phyloP scores from a whole-genome alignment of 495 filamentous ascomycete genomes.

The Penicilliopsis zonata region DNA sequence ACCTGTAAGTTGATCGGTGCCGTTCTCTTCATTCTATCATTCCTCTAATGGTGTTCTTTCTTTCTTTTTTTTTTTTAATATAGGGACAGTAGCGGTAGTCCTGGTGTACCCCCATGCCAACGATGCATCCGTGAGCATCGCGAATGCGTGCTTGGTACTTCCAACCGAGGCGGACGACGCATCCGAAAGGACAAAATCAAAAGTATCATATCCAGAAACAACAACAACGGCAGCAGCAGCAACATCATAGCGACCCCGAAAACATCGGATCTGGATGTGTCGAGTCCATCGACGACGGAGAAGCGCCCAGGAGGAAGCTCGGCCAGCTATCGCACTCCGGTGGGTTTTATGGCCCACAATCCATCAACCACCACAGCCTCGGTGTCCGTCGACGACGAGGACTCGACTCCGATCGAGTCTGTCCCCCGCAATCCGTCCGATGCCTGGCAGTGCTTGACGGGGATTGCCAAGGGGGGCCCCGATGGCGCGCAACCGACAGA shows the following conservation, averaged over 20 bases:
- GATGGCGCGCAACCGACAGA: constrained; percentile 12
- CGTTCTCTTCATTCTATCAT: constrained; percentile 7
- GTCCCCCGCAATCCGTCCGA: constrained; percentile 37
- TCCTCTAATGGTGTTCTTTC: not conserved
- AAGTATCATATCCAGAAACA: no score
- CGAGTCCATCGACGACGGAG: constrained; percentile 19
- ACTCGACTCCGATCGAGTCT: constrained; percentile 24
- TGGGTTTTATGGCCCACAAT: constrained; percentile 25
- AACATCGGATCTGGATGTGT: constrained; percentile 13
- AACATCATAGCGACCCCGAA: constrained; percentile 19
- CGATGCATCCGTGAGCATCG: constrained; percentile 45
- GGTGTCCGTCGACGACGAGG: constrained; percentile 25
- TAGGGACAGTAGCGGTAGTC: constrained; percentile 34
- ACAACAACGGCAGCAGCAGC: constrained; percentile 15
- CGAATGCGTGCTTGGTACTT: constrained; percentile 49
- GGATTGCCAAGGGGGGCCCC: constrained; percentile 22
- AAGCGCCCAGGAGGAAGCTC: constrained; percentile 13
- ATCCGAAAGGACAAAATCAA: constrained; percentile 41
- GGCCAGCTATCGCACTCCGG: constrained; percentile 21
- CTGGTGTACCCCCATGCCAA: constrained; percentile 42
- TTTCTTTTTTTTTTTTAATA: no score
- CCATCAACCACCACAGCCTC: constrained; percentile 17
- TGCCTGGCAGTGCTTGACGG: constrained; percentile 36
- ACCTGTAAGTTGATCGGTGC: constrained; percentile 39
- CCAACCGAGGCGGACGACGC: constrained; percentile 49